Conservation (phyloP, 495 filamentous ascomycete genomes). For the Chlorociboria aeruginascens region DNA sequence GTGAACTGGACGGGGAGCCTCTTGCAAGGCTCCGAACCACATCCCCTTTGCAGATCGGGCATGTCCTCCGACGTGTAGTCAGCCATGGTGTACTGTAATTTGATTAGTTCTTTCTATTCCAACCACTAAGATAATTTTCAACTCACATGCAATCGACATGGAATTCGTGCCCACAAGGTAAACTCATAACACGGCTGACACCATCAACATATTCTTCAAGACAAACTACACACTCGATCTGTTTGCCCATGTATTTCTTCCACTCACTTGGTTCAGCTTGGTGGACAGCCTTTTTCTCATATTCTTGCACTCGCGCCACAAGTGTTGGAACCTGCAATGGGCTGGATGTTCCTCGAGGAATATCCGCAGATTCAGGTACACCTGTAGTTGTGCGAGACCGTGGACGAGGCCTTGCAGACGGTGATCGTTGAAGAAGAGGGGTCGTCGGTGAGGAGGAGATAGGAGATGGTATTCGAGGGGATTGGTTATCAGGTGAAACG, state of each 20-base stretch:
- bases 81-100: conserved; percentile 84
- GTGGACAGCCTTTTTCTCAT: conserved; percentile 38
- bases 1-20: conserved; percentile 27
- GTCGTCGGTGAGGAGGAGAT: conserved; percentile 58
- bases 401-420: conserved; percentile 39
- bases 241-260: conserved; percentile 73
- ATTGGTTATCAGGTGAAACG: conserved; percentile 42
- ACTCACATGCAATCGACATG: conserved; percentile 98
- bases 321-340: conserved; percentile 15
- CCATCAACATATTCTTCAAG: conserved; percentile 95
- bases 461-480: conserved; percentile 40
- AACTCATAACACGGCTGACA: conserved; percentile 87
- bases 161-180: conserved; percentile 98
- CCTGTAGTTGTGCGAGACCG: conserved; percentile 56
- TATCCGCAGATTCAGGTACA: conserved; percentile 29
- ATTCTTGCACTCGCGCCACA: conserved; percentile 7
- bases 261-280: conserved; percentile 36
- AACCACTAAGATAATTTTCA: not conserved
- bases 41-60: conserved; percentile 95
- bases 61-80: conserved; percentile 85
- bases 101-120: conserved; percentile 1
- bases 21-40: conserved; percentile 57
- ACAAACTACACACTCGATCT: conserved; percentile 95
- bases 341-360: conserved; percentile 11
- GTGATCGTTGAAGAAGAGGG: conserved; percentile 46